A percentile compares a stretch with the other conserved stretches of the same genome.
phyloP scores from a whole-genome alignment of 1,139 yeast species.

The Sugiyamaella grinbergsii region DNA sequence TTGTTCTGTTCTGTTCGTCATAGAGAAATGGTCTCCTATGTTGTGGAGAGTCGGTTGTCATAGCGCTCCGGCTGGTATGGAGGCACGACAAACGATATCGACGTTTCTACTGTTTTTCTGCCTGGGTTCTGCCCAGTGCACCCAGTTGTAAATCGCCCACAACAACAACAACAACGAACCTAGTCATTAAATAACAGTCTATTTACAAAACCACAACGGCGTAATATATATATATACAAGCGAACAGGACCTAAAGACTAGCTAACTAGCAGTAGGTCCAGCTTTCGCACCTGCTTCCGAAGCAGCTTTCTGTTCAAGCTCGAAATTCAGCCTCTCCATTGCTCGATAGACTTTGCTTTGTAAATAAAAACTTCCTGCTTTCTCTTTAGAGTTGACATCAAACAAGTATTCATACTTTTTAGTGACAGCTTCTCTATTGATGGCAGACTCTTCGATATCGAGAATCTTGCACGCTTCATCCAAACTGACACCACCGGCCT shows the following conservation, averaged over 20 bases:
- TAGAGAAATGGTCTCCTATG: constrained; percentile 3
- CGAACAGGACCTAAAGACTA: neutral
- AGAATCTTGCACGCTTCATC: constrained; percentile 92
- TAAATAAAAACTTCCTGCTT: constrained; percentile 89
- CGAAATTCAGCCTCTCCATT: constrained; percentile 63
- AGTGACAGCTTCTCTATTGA: constrained; percentile 64
- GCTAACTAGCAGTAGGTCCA: constrained; percentile 10
- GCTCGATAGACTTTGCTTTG: constrained; percentile 92
- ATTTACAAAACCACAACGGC: constrained; percentile 5
- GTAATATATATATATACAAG: neutral
- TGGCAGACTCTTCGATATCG: constrained; percentile 60
- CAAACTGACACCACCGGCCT: constrained; percentile 76
- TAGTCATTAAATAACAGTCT: no score
- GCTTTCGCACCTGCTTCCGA: constrained; percentile 18
- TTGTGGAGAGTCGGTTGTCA: neutral
- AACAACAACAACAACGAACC: no score
- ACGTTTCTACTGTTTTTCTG: no score
- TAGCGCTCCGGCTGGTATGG: no score
- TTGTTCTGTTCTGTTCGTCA: neutral
- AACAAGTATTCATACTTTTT: constrained; percentile 81
- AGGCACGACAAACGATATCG: no score
- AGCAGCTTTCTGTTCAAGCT: constrained; percentile 41
- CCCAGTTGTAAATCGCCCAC: no score
- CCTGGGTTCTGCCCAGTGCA: no score
- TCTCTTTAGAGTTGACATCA: constrained; percentile 86